Base-by-base conservation (phyloP, 805 yeast species). In the Hyphopichia homilentoma region DNA sequence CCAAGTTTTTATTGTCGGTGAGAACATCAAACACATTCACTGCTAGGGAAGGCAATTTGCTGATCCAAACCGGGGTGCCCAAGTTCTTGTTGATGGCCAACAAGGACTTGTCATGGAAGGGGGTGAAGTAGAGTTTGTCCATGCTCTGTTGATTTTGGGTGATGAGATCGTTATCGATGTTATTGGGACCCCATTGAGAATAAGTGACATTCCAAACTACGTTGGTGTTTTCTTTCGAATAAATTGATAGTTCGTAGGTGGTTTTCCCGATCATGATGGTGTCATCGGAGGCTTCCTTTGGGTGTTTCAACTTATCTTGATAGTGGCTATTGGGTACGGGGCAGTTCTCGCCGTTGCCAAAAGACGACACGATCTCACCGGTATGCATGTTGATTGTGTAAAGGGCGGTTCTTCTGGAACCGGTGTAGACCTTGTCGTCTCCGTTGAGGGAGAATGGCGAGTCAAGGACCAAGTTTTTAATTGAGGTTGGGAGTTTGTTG, bases 121-220 rank as follows among this genome's bases (percentile, higher is more conserved):
- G 95, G 5, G 90, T 80, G 40, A 90, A 77, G 43, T 83, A 84
- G 3, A 87, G 61, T 21, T 80, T 79, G 56, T 89, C 97, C 12
- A 70, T 53, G 3, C 94, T 78, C 32, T 61, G 61, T 15, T 68
- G 65, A 29, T 61, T 61, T 53, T 53, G 45, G 34, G 43, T 35
- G 45, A 69, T 58, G 30, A 76, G 59, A 43, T 76, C 81, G 26
- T 61, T 63, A 54, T 90, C 95, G 32, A 88, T 64, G 43, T 85
- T 79, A 54, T 90, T 90, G 27, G 95, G 95, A 7, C 93, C 94
- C 96, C 97, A 93, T 22, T 81, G 72, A 1, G 94, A 71, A 50
- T 83, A 88, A 0, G 89, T 79, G 12, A 93, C 84, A 48, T 87
- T 84, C 93, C 96, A 89, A 2, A 80, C 74, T 2, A 60, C 44